These are phyloP conservation scores for Gossypium schwendimanii DNA, from an alignment of 441 rosid species.

Conservation along the genomic window DNA sequence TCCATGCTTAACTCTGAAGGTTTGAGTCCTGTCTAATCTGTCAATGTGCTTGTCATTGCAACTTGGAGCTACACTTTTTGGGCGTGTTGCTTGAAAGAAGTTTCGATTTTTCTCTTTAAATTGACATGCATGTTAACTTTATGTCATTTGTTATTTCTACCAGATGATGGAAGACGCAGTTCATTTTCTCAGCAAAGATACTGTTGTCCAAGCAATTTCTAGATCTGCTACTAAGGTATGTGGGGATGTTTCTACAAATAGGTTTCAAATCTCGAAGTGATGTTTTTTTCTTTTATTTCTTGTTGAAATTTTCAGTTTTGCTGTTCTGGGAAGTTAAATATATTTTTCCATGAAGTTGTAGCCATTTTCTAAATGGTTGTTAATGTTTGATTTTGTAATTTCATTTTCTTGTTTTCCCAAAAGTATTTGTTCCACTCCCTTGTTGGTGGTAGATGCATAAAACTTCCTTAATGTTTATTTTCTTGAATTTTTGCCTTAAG, in stretches of 20 bases:
- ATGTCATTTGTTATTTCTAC: conserved; percentile 25
- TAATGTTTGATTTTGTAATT: not conserved
- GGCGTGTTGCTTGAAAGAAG: not conserved
- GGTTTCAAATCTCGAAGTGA: not conserved
- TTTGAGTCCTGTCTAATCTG: conserved; percentile 18
- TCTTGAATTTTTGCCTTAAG: not conserved
- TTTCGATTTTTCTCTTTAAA: not conserved
- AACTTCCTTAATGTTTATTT: not conserved
- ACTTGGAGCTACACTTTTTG: not conserved
- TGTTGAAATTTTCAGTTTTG: not conserved
- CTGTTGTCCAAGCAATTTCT: conserved; percentile 92
- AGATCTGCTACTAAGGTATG: conserved; percentile 98
- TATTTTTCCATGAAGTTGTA: not conserved
- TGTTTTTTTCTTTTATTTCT: not conserved
- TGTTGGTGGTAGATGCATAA: not conserved
- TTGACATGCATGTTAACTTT: not conserved
- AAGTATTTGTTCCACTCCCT: not conserved
- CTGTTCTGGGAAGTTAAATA: conserved; percentile 1
- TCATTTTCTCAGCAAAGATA: conserved; percentile 96
- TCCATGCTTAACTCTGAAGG: conserved; percentile 97
- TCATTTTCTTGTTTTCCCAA: not conserved
- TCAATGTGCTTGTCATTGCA: conserved; percentile 9
- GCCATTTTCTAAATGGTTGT: conserved; percentile 2
- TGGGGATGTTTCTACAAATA: not conserved
- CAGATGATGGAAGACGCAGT: conserved; percentile 99